Percentiles rank a stretch among this genome's conserved stretches.
phyloP scores from a whole-genome alignment of 345 rosid genomes.

The Mallotus nudiflorus region DNA sequence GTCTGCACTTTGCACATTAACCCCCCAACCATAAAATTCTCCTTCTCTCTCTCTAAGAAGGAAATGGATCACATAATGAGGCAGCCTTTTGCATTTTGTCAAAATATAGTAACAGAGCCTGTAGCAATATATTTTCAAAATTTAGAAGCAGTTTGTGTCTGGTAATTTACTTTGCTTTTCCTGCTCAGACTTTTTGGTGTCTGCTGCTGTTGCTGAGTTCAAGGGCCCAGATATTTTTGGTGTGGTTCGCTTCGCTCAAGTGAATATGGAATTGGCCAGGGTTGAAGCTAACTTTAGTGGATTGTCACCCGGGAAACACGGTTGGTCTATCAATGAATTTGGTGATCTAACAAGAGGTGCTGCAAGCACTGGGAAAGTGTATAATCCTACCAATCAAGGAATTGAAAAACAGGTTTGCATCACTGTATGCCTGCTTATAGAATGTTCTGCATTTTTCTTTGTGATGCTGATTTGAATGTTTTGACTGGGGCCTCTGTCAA shows the following conservation, averaged over 20 bases:
- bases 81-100: not conserved
- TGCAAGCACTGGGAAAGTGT: constrained; percentile 78
- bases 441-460: not conserved
- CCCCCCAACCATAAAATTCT: too few relatives aligned
- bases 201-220: constrained; percentile 93
- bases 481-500: not conserved
- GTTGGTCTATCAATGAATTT: constrained; percentile 88
- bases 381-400: constrained; percentile 47
- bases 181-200: constrained; percentile 70
- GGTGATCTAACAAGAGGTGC: constrained; percentile 94
- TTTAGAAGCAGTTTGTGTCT: constrained; percentile 1
- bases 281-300: constrained; percentile 86
- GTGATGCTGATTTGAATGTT: not conserved
- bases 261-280: constrained; percentile 83
- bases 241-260: constrained; percentile 87
- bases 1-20: too few relatives aligned
- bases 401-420: constrained; percentile 50
- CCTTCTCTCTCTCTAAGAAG: too few relatives aligned
- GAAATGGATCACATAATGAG: not conserved
- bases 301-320: constrained; percentile 73
- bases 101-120: too few relatives aligned
- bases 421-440: not conserved
- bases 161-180: constrained; percentile 4
- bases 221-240: constrained; percentile 91
- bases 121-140: not conserved